A percentile compares a stretch with the other conserved stretches of the same genome.
Evolutionary conservation across 108 stramenopile species (phyloP).

Genomic region (Nannochloropsis gaditana): DNA sequence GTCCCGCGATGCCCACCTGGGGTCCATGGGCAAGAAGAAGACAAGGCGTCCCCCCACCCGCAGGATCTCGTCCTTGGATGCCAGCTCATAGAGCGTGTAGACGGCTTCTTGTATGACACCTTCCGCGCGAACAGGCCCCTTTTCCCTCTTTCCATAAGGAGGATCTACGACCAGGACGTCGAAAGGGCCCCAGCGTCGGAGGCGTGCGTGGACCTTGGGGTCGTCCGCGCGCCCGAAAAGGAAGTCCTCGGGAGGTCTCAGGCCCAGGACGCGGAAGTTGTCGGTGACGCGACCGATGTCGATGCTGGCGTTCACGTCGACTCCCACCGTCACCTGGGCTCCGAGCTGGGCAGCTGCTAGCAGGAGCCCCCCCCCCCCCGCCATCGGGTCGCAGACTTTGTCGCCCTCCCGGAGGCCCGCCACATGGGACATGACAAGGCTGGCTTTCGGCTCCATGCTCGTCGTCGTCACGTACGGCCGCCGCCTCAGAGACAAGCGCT

Average conservation of each 20-base stretch:
- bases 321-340: neutral
- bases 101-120: neutral
- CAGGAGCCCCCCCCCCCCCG: neutral
- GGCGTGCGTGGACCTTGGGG: neutral
- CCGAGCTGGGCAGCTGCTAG: conserved; percentile 9
- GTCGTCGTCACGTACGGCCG: conserved; percentile 3
- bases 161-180: neutral
- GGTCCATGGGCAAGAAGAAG: neutral
- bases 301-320: neutral
- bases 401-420: neutral
- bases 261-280: conserved; percentile 12
- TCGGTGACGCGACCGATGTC: neutral
- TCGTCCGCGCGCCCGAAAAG: neutral
- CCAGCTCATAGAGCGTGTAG: neutral
- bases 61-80: neutral
- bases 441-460: neutral
- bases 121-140: neutral
- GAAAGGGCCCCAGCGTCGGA: neutral
- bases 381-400: neutral
- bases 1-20: conserved; percentile 1
- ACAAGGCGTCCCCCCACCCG: neutral
- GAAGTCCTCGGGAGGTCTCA: neutral
- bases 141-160: neutral
- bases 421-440: neutral
- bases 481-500: conserved; percentile 5